Evolutionary conservation across 2,329 filamentous ascomycete genomes (phyloP), one percentile per base, ranked within the genome.

Genomic region (Cercospora sesami): DNA sequence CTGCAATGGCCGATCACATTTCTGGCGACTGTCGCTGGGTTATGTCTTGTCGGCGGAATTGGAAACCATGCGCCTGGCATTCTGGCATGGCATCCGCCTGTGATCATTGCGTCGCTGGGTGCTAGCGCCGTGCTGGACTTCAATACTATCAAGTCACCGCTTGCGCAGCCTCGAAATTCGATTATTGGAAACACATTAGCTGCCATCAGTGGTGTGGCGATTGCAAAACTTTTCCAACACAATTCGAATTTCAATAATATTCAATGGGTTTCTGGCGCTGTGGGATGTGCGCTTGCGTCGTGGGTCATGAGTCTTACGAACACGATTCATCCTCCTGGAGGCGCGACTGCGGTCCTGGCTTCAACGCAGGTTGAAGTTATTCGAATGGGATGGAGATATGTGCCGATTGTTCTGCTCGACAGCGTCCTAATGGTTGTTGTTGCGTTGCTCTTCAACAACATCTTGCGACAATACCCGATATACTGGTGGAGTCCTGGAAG

Each of bases 251-350:
- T 76, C 36, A 21, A 78, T 74, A 30, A 75, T 18, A 75, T 83
- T 5, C 73, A 75, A 70, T 85, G 82, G 83, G 75, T 84, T 1
- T 79, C 81, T 3, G 82, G 79, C 2, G 80, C 83, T 0, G 63
- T 83, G 16, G 79, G 78, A 9, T 83, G 81, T 69, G 82, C 79
- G 0, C 71, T 76, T 8, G 79, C 83, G 4, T 82, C 80, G 6
- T 75, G 80, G 26, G 78, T 80, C 14, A 85, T 84, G 83, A 77
- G 81, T 6, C 69, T 83, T 36, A 84, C 83, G 4, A 80, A 81
- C 57, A 84, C 82, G 1, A 79, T 83, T 1, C 82, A 84, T 71
- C 83, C 83, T n/a, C 83, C 83, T 7, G 83, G 82, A 18, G 83
- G 83, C 23, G 83, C 83, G 0, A 83, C 82, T 9, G 82, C 83